Conservation (phyloP, 2,329 filamentous ascomycete species). For the Nemania serpens region DNA sequence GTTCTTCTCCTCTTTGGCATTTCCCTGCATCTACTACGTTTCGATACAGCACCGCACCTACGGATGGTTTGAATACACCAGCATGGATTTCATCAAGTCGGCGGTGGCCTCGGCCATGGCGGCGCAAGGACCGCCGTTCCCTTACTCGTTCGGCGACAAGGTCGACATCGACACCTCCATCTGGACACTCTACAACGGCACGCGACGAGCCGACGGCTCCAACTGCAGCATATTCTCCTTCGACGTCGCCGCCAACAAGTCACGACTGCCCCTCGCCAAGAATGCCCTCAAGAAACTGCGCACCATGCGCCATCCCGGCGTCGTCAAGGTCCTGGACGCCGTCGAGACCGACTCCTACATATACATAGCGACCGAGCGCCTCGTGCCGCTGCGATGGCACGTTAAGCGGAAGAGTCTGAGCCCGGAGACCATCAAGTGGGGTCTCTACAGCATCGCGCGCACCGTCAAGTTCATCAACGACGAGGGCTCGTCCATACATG, state of each 20-base stretch:
- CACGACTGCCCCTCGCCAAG: constrained; percentile 81
- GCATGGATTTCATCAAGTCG: constrained; percentile 97
- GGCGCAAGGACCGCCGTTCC: constrained; percentile 86
- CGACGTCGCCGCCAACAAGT: constrained; percentile 80
- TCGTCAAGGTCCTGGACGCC: constrained; percentile 91
- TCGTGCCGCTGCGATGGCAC: constrained; percentile 87
- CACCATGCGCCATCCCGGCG: constrained; percentile 90
- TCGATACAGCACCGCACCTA: background rate
- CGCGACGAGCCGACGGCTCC: constrained; percentile 88
- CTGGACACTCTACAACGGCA: constrained; percentile 96
- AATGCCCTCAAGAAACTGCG: constrained; percentile 94
- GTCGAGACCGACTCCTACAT: constrained; percentile 96
- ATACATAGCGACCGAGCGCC: constrained; percentile 91
- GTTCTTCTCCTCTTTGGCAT: background rate
- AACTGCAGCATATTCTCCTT: constrained; percentile 98
- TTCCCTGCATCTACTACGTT: background rate
- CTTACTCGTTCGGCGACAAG: constrained; percentile 89
- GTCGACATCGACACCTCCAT: constrained; percentile 93
- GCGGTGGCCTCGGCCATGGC: constrained; percentile 93
- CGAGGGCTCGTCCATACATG: constrained; percentile 90
- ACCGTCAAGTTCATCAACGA: constrained; percentile 96
- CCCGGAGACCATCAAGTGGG: constrained; percentile 96
- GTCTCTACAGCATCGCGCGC: constrained; percentile 82
- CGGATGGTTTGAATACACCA: constrained; percentile 25
- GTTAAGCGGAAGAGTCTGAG: constrained; percentile 85